Evolutionary conservation across 1,284 basidiomycete species (phyloP), one percentile per base, ranked within the genome.

Genomic region (Ceratobasidium theobromae): DNA sequence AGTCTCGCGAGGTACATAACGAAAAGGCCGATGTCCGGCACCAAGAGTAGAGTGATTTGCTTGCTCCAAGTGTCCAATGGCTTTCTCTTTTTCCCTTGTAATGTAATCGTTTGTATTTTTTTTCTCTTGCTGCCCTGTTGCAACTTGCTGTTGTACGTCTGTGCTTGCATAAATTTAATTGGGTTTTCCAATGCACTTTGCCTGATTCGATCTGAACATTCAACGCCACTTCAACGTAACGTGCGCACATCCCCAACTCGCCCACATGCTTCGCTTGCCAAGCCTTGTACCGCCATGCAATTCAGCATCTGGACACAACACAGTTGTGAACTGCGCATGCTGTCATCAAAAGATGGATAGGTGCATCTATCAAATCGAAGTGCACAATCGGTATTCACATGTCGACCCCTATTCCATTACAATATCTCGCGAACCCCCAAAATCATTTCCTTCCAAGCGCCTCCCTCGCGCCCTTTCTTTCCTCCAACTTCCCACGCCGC

Each of bases 1-100:
- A 64, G 60, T 64, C 60, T 9, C 48, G 48, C 32, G 60, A 64
- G 48, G 60, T 41, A 2, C 60, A 64, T 38, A 64, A 52, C 60
- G 60, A 64, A 30, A 64, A 64, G 60, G 60, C 60, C n/a, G 60
- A 64, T 30, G 60, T 64, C 11, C 14, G 27, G 49, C 60, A 64
- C 25, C 32, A 64, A 32, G 60, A 64, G 60, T 64, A 64, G 43
- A n/a, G 32, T 32, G 16, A 18, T 32, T n/a, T 11, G 14, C n/a
- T 18, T 18, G 6, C 2, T 53, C 3, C 33, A 23, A n/a, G n/a
- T n/a, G n/a, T n/a, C n/a, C 5, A 35, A 12, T 33, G 18, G 33
- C 40, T 33, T 11, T 48, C 21, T 48, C 4, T 53, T 12, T 38
- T 53, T 33, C 27, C 32, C 28, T 40, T 32, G 14, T 23, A 32